phyloP scores from a whole-genome alignment of 192 early-diverging fungal species.

The Glomus cerebriforme region DNA sequence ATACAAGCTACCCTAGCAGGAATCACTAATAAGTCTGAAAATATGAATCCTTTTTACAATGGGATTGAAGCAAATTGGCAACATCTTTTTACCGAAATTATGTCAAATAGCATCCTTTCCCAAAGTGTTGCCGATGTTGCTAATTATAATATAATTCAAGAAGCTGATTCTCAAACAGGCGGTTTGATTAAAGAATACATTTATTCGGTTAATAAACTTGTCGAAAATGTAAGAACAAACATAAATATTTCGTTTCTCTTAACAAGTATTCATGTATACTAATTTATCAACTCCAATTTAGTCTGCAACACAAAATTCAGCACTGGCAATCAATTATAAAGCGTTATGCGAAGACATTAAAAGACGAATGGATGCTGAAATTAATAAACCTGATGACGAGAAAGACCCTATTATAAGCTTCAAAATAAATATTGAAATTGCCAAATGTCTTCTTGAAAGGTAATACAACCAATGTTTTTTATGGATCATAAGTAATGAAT shows the following conservation, averaged over 20 bases:
- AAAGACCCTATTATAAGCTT: background rate
- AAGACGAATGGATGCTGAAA: background rate
- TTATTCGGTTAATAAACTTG: background rate
- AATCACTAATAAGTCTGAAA: background rate
- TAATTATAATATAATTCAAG: background rate
- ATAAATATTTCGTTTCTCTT: background rate
- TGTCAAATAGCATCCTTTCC: background rate
- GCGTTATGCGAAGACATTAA: background rate
- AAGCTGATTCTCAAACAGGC: background rate
- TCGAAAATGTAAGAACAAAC: background rate
- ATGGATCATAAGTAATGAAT: background rate
- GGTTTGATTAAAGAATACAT: background rate
- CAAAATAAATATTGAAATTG: conserved; percentile 9
- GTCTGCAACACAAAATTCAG: background rate
- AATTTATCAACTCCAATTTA: background rate
- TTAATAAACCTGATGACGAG: background rate
- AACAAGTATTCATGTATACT: no score
- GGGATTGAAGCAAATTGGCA: background rate
- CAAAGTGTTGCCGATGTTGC: background rate
- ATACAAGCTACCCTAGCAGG: background rate
- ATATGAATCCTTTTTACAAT: background rate
- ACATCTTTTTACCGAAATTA: background rate
- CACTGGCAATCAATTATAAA: background rate
- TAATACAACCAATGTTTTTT: background rate
- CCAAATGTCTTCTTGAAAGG: conserved; percentile 4